Evolutionary conservation across 2,329 filamentous ascomycete genomes (phyloP).

Genomic region (Bipolaris cookei): DNA sequence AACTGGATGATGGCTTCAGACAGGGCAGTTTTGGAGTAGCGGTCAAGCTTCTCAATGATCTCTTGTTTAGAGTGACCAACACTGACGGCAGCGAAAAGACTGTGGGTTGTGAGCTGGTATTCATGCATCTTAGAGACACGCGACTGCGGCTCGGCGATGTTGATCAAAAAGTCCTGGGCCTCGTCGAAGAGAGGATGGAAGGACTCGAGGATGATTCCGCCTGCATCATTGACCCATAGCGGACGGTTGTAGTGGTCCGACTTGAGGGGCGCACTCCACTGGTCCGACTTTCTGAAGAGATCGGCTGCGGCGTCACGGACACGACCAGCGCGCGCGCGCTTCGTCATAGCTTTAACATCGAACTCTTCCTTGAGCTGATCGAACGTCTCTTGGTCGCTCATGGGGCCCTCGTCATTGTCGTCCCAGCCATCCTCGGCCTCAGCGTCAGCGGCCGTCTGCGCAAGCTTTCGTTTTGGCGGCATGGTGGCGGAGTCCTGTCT

Average conservation of each 20-base stretch:
- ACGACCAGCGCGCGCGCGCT: conserved; percentile 33
- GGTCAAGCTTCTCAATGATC: conserved; percentile 86
- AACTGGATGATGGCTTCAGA: conserved; percentile 81
- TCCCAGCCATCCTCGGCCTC: conserved; percentile 63
- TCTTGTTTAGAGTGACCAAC: conserved; percentile 89
- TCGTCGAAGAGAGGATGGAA: conserved; percentile 87
- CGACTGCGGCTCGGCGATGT: conserved; percentile 91
- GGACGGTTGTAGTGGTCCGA: conserved; percentile 88
- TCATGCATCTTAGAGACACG: conserved; percentile 91
- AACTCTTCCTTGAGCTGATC: conserved; percentile 52
- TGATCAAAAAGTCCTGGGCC: conserved; percentile 93
- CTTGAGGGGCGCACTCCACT: conserved; percentile 82
- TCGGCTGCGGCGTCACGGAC: conserved; percentile 60
- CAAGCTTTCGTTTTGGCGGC: conserved; percentile 56
- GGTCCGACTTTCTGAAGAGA: conserved; percentile 71
- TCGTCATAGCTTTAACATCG: conserved; percentile 44
- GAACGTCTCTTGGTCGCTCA: conserved; percentile 57
- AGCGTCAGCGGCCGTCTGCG: conserved; percentile 40
- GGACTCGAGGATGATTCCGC: conserved; percentile 89
- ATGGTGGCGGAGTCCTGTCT: conserved; percentile 31
- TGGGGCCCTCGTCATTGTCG: conserved; percentile 55
- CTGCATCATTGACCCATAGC: conserved; percentile 89
- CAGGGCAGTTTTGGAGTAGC: conserved; percentile 85
- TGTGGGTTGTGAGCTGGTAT: conserved; percentile 89
- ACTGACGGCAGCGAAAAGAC: conserved; percentile 92